Percentiles rank a stretch among this genome's conserved stretches.
phyloP scores from a whole-genome alignment of 2,329 filamentous ascomycete genomes.

The Orbilia blumenaviensis region DNA sequence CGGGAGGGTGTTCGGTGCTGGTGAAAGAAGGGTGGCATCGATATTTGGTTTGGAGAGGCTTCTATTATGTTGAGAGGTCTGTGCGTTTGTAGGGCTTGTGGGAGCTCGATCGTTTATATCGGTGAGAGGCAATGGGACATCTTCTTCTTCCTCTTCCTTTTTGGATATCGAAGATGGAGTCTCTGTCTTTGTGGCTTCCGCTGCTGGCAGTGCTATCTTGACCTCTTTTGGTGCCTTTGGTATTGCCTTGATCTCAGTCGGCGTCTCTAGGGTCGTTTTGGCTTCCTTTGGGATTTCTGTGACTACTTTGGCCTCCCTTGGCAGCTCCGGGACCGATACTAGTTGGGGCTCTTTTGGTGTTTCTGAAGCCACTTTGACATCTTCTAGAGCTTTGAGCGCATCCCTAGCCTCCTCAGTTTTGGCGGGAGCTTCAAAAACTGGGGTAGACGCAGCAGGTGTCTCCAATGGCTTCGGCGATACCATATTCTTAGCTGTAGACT shows the following conservation, averaged over 20 bases:
- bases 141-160: neutral
- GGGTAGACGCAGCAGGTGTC: neutral
- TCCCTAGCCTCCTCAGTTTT: neutral
- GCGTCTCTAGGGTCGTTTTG: neutral
- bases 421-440: neutral
- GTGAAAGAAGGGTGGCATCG: constrained; percentile 24
- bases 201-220: neutral
- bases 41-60: constrained; percentile 13
- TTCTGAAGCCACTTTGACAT: too few species aligned
- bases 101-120: constrained; percentile 3
- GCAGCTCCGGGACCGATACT: neutral
- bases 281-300: neutral
- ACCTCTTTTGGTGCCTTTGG: neutral
- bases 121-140: constrained; percentile 1
- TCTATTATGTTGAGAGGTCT: constrained; percentile 1
- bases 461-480: neutral
- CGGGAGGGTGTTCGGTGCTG: neutral
- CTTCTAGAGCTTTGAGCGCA: too few species aligned
- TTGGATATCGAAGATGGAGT: neutral
- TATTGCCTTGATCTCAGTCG: neutral
- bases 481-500: neutral
- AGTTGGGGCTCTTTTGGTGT: too few species aligned
- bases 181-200: neutral
- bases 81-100: neutral
- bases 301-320: neutral